Conservation (phyloP, 1,139 yeast genomes). For the Saccharomyces pastorianus region DNA sequence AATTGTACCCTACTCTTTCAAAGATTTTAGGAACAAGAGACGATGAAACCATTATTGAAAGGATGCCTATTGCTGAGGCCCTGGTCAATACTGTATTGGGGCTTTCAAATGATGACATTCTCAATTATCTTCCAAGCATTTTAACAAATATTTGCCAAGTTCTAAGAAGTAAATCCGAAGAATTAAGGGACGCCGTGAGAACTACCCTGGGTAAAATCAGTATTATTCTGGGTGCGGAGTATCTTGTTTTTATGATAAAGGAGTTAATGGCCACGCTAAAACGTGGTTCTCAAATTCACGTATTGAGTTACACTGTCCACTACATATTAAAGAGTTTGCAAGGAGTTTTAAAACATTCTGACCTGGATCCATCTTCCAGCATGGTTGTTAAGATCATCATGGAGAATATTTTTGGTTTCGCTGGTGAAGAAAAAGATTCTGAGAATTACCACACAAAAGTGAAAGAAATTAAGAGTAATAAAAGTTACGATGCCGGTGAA, state of each 20-base stretch:
- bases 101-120: constrained; percentile 49
- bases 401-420: constrained; percentile 90
- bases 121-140: constrained; percentile 65
- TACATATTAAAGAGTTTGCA: constrained; percentile 51
- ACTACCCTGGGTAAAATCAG: constrained; percentile 64
- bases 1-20: constrained; percentile 55
- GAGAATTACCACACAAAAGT: constrained; percentile 81
- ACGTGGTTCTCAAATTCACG: constrained; percentile 91
- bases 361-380: constrained; percentile 59
- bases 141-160: constrained; percentile 82
- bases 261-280: constrained; percentile 74
- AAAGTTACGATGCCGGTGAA: constrained; percentile 84
- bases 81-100: constrained; percentile 62
- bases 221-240: constrained; percentile 58
- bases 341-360: constrained; percentile 52
- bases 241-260: constrained; percentile 62
- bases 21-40: constrained; percentile 55
- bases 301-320: constrained; percentile 82
- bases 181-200: constrained; percentile 79
- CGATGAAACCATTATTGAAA: constrained; percentile 66
- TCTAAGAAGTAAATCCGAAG: constrained; percentile 78
- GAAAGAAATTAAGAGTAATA: constrained; percentile 85
- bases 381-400: constrained; percentile 64
- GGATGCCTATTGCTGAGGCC: constrained; percentile 80
- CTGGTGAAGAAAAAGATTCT: constrained; percentile 91